These are phyloP conservation scores for Backusella circina DNA, from an alignment of 192 early-diverging fungal genomes.

Conservation along the genomic window DNA sequence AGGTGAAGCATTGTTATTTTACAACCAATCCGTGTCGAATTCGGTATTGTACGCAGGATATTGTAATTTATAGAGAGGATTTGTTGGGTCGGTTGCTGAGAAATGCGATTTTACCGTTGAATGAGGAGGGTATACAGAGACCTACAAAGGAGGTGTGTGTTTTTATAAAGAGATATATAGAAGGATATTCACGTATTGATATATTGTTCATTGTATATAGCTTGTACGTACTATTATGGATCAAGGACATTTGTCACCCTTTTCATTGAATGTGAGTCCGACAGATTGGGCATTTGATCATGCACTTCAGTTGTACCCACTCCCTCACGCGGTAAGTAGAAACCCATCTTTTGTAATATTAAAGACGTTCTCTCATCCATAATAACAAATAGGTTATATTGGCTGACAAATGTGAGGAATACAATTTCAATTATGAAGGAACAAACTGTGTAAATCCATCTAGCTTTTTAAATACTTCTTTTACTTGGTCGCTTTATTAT, in stretches of 20 bases:
- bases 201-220: slow-evolving; percentile 29
- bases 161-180: neutral
- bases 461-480: slow-evolving; percentile 47
- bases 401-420: slow-evolving; percentile 84
- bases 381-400: slow-evolving; percentile 62
- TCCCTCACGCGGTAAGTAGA: slow-evolving; percentile 73
- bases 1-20: slow-evolving; percentile 58
- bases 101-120: slow-evolving; percentile 43
- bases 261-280: slow-evolving; percentile 74
- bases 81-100: slow-evolving; percentile 70
- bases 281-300: slow-evolving; percentile 82
- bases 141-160: slow-evolving; percentile 23
- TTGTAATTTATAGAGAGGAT: slow-evolving; percentile 88
- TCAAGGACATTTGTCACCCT: slow-evolving; percentile 80
- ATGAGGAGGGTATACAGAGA: slow-evolving; percentile 4
- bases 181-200: neutral
- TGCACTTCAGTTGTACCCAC: slow-evolving; percentile 82
- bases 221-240: slow-evolving; percentile 80
- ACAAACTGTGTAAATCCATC: slow-evolving; percentile 80
- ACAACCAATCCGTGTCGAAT: slow-evolving; percentile 88
- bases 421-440: slow-evolving; percentile 68
- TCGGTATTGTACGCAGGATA: slow-evolving; percentile 87
- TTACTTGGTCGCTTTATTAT: slow-evolving; percentile 72
- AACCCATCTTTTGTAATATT: neutral
- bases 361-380: no score